Evolutionary conservation across 805 yeast genomes (phyloP), one percentile per base, ranked within the genome.

Genomic region (Saccharomycopsis capsularis): DNA sequence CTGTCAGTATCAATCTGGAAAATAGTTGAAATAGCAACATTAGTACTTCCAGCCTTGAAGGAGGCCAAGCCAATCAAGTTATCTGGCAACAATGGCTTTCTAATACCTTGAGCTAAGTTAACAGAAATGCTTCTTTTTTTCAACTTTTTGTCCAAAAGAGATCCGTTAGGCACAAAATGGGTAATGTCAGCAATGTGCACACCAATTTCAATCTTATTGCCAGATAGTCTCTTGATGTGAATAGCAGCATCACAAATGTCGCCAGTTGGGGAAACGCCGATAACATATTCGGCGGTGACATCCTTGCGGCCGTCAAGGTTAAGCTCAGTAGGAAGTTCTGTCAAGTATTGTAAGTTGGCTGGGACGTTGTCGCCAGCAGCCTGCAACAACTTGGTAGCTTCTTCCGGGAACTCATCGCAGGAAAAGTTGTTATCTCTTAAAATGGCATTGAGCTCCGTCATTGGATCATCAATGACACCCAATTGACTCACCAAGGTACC

Each of bases 51-150:
- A 44, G 75, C 81, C 30, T 72, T 72, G 60, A 90, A 80, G 2
- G 88, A 80, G 35, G 79, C 66, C 22, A 74, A 58, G 4, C 79
- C 75, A 57, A 78, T 79, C 22, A 91, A 71, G 41, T 75, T 74
- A 40, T 69, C 68, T 6, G 96, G 96, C 56, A 82, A 75, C 57
- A 89, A 71, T 51, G 82, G 77, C 11, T 70, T 74, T 40, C 80
- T 76, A 25, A 75, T 71, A 53, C 75, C 76, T 62, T 90, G 96
- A 13, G 95, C 93, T 63, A 90, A 74, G 60, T 82, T 85, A 3
- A 91, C 97, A 5, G 96, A 81, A 3, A 91, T 79, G 1, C 95
- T 88, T 62, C 98, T 77, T 68, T 87, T 89, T 65, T 87, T 85
- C 1, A 95, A 85, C 62, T 91, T 89, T 54, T 90, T 81, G 60